Percentiles rank a stretch among this genome's conserved stretches.
These are phyloP conservation scores for Blastocystis sp. DNA, from an alignment of 352 stramenopile genomes.

Conservation along the genomic window DNA sequence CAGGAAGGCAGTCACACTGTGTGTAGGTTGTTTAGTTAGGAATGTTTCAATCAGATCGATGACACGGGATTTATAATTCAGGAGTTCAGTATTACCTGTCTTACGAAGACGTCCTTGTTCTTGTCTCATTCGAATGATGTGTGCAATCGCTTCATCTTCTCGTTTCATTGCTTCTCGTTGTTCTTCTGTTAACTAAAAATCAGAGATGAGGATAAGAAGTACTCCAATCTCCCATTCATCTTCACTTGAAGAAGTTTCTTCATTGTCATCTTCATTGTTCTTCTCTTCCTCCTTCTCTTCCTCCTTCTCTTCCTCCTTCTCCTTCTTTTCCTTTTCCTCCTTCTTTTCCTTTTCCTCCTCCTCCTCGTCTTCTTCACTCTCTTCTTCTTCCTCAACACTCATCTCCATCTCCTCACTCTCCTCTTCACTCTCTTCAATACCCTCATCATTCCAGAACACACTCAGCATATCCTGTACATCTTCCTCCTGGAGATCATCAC, in stretches of 20 bases:
- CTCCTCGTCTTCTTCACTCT: constrained; percentile 73
- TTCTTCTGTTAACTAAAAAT: background rate
- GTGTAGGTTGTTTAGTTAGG: background rate
- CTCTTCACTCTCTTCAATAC: constrained; percentile 3
- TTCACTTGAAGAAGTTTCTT: constrained; percentile 53
- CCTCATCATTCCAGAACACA: constrained; percentile 35
- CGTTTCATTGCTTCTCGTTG: background rate
- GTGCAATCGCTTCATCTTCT: background rate
- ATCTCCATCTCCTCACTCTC: background rate
- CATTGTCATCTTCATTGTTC: constrained; percentile 64
- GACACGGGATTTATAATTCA: background rate
- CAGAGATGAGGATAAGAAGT: background rate
- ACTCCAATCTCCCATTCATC: background rate
- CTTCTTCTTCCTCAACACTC: constrained; percentile 69
- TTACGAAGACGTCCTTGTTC: background rate
- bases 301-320: constrained; percentile 83
- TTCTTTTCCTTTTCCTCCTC: constrained; percentile 81
- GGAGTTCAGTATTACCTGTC: background rate
- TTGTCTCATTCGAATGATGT: background rate
- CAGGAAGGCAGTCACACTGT: background rate
- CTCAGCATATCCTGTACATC: background rate
- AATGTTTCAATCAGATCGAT: background rate
- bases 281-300: constrained; percentile 72
- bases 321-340: constrained; percentile 78
- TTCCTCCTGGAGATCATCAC: constrained; percentile 23